phyloP scores from a whole-genome alignment of 2,329 filamentous ascomycete genomes.

The Epicoccum nigrum region DNA sequence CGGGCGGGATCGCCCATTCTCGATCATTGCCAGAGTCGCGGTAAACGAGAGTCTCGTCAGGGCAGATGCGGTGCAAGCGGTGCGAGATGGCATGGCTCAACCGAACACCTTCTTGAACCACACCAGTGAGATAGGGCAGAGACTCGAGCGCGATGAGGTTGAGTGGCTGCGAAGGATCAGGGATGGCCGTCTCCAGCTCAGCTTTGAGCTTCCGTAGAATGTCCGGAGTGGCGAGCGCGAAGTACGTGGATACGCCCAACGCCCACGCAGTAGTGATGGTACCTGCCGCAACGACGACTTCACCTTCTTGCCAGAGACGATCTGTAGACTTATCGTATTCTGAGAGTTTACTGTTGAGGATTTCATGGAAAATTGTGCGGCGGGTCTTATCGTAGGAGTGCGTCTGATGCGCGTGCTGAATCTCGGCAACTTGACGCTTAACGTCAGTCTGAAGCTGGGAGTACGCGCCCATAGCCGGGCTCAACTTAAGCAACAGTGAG shows the following conservation, averaged over 20 bases:
- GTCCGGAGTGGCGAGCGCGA: slow-evolving; percentile 23
- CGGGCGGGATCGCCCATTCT: slow-evolving; percentile 22
- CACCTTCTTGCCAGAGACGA: slow-evolving; percentile 2
- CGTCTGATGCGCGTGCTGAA: too few species aligned
- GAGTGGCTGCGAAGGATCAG: background rate
- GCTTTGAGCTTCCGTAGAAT: slow-evolving; percentile 2
- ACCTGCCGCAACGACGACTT: slow-evolving; percentile 23
- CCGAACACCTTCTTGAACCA: slow-evolving; percentile 32
- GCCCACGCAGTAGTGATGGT: slow-evolving; percentile 26
- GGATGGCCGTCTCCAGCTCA: slow-evolving; percentile 27
- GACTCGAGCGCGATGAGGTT: slow-evolving; percentile 20
- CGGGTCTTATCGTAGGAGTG: too few species aligned
- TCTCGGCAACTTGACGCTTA: too few species aligned
- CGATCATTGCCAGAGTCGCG: too few species aligned
- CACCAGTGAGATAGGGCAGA: slow-evolving; percentile 34
- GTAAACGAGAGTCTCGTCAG: slow-evolving; percentile 21
- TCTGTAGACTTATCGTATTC: too few species aligned
- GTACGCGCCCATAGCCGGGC: too few species aligned
- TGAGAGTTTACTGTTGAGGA: too few species aligned
- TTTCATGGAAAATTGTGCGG: too few species aligned
- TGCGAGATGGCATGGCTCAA: slow-evolving; percentile 7
- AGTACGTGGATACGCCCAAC: slow-evolving; percentile 18
- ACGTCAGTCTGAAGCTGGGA: too few species aligned
- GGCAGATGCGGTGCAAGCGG: background rate
- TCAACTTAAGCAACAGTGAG: too few species aligned